These are phyloP conservation scores for Candida sakaeoensis DNA, from an alignment of 805 yeast species.

Conservation along the genomic window DNA sequence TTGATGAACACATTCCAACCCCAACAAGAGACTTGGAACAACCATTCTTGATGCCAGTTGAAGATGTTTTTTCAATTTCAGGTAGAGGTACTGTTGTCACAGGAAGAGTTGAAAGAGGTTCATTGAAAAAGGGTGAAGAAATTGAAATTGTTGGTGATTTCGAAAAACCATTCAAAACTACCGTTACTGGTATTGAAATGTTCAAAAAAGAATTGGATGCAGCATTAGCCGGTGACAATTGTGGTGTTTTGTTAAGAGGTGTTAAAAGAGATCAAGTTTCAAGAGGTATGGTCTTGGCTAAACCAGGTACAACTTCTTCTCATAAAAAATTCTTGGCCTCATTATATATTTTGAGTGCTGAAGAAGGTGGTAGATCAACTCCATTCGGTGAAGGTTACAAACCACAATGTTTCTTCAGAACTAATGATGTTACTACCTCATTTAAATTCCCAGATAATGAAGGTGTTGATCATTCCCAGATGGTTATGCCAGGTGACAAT, in stretches of 20 bases:
- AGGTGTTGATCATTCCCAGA: conserved; percentile 78
- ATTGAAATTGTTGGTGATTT: conserved; percentile 93
- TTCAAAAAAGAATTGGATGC: conserved; percentile 97
- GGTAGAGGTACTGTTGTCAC: conserved; percentile 99
- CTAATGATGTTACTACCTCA: conserved; percentile 90
- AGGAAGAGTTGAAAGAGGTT: conserved; percentile 99
- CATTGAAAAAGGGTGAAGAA: conserved; percentile 97
- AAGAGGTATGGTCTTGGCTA: conserved; percentile 97
- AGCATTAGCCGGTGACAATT: conserved; percentile 99
- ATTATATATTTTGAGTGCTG: conserved; percentile 85
- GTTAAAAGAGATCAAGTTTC: conserved; percentile 93
- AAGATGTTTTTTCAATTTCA: conserved; percentile 95
- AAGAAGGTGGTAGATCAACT: conserved; percentile 99
- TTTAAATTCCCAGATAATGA: conserved; percentile 77
- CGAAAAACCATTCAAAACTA: conserved; percentile 83
- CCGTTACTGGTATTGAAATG: conserved; percentile 98
- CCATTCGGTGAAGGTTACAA: conserved; percentile 96
- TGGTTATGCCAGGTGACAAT: conserved; percentile 98
- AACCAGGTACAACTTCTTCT: conserved; percentile 87
- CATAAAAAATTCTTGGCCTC: conserved; percentile 94
- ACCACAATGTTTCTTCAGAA: conserved; percentile 96
- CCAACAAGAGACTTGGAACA: conserved; percentile 94
- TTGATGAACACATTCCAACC: conserved; percentile 93
- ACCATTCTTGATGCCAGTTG: conserved; percentile 95
- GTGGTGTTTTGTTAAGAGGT: conserved; percentile 97